Base-by-base conservation (phyloP, 495 filamentous ascomycete species). In the Penicillium canariense region DNA sequence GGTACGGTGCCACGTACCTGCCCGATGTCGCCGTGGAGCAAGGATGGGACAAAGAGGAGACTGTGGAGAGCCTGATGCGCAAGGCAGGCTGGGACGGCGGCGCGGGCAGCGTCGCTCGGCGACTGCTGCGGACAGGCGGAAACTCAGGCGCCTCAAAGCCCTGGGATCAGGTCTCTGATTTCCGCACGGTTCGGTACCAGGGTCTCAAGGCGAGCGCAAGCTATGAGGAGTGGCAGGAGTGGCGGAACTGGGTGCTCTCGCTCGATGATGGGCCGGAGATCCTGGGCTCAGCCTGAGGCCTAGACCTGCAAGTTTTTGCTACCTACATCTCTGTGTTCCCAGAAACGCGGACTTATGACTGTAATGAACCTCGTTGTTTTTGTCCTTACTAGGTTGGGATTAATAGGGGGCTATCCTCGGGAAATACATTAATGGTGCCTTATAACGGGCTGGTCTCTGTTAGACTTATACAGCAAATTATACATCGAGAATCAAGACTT, bases 21-120 rank as follows among this genome's bases (percentile, higher is more conserved):
- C 94, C 94, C 0, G 91, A 97, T 67, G 93, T 97, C 10, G 84
- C 93, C 2, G 75, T 80, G 4, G 94, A 98, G 75, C 94, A 98
- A 68, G 90, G 88, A 18, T 98, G 94, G 94, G 90, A 84, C 12
- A 96, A 94, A 69, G 91, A 96, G 71, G 90, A 97, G 77, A 90
- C 91, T 2, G 61, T 97, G 20, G 79, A 89, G 31, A 93, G 88
- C 67, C 69, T 96, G 61, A 96, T 97, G 90, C 79, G 91, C 50
- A 96, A 97, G 77, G 93, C 91, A 0, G 92, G 92, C 0, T 97
- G 90, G 91, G 66, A 72, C 43, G 73, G 71, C 12, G 61, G 63
- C 28, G 49, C 42, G 11, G 65, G 70, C 74, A 73, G 54, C 84
- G 73, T 72, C 77, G 85, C 58, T 73, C 82, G 66, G 50, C 63